Evolutionary conservation across 1,139 yeast species (phyloP).

Genomic region (Arxiozyma bovina): DNA sequence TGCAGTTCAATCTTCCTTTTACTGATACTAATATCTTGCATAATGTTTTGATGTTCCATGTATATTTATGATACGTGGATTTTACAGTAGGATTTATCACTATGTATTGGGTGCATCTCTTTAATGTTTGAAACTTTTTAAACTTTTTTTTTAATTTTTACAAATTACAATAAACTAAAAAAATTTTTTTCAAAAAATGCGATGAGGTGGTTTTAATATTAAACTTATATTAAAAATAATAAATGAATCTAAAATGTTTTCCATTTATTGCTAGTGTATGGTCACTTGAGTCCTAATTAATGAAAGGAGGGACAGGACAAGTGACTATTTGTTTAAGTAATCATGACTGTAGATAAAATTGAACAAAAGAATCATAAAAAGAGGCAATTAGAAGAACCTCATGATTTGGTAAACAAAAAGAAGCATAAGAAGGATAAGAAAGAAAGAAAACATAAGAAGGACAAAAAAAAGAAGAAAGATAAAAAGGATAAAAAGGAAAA

Average conservation of each 20-base stretch:
- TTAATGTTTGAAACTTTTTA: not conserved
- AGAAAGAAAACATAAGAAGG: constrained; percentile 32
- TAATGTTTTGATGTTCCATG: no score
- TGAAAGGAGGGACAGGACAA: not conserved
- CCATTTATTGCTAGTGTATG: no score
- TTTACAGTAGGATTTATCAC: not conserved
- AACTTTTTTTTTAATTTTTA: not conserved
- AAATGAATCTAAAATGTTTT: no score
- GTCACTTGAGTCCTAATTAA: not conserved
- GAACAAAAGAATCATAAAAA: constrained; percentile 32
- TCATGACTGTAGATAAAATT: constrained; percentile 39
- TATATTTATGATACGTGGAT: no score
- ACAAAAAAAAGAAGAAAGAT: constrained; percentile 21
- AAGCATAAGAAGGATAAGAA: constrained; percentile 31
- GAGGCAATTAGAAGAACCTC: constrained; percentile 27
- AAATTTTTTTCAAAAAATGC: not conserved
- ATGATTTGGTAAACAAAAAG: constrained; percentile 25
- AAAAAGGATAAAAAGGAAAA: constrained; percentile 11
- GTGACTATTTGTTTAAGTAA: not conserved
- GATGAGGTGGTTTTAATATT: constrained; percentile 12
- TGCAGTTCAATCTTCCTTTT: not conserved
- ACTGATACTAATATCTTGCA: no score
- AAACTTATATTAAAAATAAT: no score
- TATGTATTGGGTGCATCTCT: no score
- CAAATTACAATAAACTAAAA: not conserved